Percentiles rank a stretch among this genome's conserved stretches.
phyloP scores from a whole-genome alignment of 306 rosid species.

The Calophaca sinica region DNA sequence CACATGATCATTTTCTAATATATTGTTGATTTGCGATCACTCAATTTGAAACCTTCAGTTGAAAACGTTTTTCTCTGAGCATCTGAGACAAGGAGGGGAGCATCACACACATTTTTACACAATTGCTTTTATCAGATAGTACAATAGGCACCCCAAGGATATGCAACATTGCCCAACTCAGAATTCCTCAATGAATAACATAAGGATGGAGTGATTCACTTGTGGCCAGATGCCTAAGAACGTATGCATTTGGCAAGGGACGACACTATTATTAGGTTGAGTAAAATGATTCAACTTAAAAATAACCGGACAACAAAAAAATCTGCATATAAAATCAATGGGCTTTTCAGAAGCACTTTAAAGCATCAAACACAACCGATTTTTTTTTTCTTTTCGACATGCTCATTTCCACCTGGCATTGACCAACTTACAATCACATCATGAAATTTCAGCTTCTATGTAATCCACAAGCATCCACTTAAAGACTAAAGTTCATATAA shows the following conservation, averaged over 20 bases:
- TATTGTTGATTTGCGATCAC: neutral
- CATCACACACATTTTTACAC: no score
- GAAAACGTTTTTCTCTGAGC: neutral
- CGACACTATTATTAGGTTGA: neutral
- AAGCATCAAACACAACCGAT: neutral
- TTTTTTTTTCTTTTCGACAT: neutral
- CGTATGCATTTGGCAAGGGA: slow-evolving; percentile 1
- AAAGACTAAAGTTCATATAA: neutral
- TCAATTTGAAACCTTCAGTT: slow-evolving; percentile 8
- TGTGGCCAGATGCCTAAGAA: slow-evolving; percentile 6
- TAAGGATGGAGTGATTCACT: neutral
- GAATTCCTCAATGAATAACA: neutral
- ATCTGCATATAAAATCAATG: slow-evolving; percentile 18
- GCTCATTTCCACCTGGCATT: neutral
- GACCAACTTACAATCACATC: slow-evolving; percentile 28
- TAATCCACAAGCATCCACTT: slow-evolving; percentile 28
- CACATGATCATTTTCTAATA: slow-evolving; percentile 7
- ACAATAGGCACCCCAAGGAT: slow-evolving; percentile 1
- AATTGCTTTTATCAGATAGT: slow-evolving; percentile 6
- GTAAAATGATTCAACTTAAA: neutral
- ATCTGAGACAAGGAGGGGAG: no score
- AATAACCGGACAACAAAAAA: neutral
- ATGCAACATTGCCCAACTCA: slow-evolving; percentile 4
- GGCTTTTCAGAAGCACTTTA: slow-evolving; percentile 1
- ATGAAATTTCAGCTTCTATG: neutral